Percentiles rank a stretch among this genome's conserved stretches.
Conservation (phyloP, 768 basidiomycete genomes). For the Russula earlei region DNA sequence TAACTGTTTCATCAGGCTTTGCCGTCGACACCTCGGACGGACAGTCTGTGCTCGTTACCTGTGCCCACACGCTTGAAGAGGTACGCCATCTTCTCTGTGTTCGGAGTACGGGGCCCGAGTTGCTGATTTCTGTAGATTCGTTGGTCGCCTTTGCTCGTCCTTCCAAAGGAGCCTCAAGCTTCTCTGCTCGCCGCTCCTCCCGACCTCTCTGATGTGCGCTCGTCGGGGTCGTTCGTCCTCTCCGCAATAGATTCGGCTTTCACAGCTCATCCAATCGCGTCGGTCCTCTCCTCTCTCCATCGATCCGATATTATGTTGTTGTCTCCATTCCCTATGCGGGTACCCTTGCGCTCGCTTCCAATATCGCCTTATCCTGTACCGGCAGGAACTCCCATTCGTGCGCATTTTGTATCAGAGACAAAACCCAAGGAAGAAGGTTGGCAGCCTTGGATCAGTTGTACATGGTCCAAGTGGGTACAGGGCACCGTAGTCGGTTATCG, state of each 20-base stretch:
- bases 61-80: constrained; percentile 58
- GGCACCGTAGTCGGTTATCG: constrained; percentile 49
- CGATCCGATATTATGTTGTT: constrained; percentile 49
- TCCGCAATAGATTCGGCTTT: constrained; percentile 25
- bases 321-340: constrained; percentile 14
- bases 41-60: constrained; percentile 39
- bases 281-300: constrained; percentile 47
- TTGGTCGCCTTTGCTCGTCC: constrained; percentile 26
- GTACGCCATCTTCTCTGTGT: constrained; percentile 25
- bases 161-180: constrained; percentile 3
- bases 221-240: constrained; percentile 37
- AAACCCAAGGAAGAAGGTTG: constrained; percentile 32
- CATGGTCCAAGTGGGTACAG: constrained; percentile 44
- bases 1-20: constrained; percentile 51
- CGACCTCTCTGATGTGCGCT: constrained; percentile 12
- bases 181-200: constrained; percentile 3
- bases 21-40: constrained; percentile 31
- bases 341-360: constrained; percentile 38
- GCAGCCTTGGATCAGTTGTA: constrained; percentile 44
- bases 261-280: constrained; percentile 30
- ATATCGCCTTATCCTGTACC: constrained; percentile 55
- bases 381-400: constrained; percentile 36
- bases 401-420: constrained; percentile 44
- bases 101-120: background rate
- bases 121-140: constrained; percentile 26